These are phyloP conservation scores for Trichoderma endophyticum DNA, from an alignment of 2,329 filamentous ascomycete species.

Conservation along the genomic window DNA sequence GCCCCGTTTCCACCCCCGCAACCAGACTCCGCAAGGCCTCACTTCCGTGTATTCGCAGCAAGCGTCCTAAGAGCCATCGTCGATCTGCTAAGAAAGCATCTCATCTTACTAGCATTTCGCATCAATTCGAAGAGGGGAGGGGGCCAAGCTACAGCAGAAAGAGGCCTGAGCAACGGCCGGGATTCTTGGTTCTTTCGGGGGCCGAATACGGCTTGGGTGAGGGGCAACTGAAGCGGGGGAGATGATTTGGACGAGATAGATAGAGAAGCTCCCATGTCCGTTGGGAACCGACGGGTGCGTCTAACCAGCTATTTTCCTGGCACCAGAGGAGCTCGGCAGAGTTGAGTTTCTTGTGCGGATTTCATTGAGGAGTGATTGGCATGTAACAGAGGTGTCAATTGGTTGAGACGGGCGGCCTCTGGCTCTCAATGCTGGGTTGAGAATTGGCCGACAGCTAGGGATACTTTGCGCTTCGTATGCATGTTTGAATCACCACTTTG, in stretches of 20 bases:
- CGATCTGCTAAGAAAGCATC: conserved; percentile 12
- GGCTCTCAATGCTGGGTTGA: not conserved
- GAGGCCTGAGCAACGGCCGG: not conserved
- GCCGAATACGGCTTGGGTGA: conserved; percentile 18
- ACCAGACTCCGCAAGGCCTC: conserved; percentile 14
- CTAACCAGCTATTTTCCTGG: not conserved
- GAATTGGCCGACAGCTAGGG: not conserved
- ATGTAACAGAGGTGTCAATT: not conserved
- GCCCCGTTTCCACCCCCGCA: conserved; percentile 18
- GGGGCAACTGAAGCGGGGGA: conserved; percentile 11
- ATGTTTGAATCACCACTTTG: not conserved
- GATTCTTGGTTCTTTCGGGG: not conserved
- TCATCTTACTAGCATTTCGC: not conserved
- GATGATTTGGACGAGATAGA: not conserved
- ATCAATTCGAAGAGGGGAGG: not conserved
- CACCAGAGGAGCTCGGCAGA: not conserved
- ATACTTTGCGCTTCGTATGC: not conserved
- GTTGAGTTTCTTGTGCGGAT: not conserved
- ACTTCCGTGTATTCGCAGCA: conserved; percentile 5
- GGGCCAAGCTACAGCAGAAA: not conserved
- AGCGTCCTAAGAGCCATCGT: conserved; percentile 3
- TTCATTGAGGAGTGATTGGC: not conserved
- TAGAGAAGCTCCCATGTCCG: not conserved
- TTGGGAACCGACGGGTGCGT: conserved; percentile 13
- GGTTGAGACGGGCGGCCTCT: not conserved